Percentiles rank a stretch among this genome's conserved stretches.
phyloP scores from a whole-genome alignment of 192 early-diverging fungal genomes.

The Backusella mclennaniae region DNA sequence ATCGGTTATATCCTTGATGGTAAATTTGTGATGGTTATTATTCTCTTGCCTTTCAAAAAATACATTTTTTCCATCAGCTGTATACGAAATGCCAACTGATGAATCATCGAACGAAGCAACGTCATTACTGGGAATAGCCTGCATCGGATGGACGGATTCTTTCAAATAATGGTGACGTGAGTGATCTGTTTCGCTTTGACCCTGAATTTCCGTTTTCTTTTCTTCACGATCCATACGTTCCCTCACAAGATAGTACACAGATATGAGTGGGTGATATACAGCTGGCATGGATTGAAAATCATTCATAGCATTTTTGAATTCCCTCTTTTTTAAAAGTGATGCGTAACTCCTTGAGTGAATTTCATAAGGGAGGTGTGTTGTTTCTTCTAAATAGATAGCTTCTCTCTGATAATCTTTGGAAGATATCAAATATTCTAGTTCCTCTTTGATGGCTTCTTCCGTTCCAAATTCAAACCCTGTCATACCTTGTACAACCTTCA shows the following conservation, averaged over 20 bases:
- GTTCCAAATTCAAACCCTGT: constrained; percentile 75
- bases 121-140: not conserved
- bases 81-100: not conserved
- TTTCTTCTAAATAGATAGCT: constrained; percentile 3
- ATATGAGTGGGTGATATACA: constrained; percentile 63
- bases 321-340: not conserved
- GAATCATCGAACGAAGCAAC: not conserved
- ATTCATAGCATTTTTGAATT: constrained; percentile 7
- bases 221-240: constrained; percentile 59
- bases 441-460: constrained; percentile 48
- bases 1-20: not conserved
- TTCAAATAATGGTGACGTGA: not conserved
- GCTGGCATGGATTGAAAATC: constrained; percentile 32
- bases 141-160: not conserved
- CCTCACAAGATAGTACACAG: constrained; percentile 79
- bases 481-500: constrained; percentile 64
- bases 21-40: not conserved
- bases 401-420: constrained; percentile 45
- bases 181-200: not conserved
- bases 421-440: constrained; percentile 49
- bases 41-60: not conserved
- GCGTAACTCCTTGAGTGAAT: not conserved
- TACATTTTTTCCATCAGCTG: not conserved
- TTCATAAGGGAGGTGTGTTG: not conserved
- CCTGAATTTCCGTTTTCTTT: not conserved